These are phyloP conservation scores for Cucumis cinereus DNA, from an alignment of 306 rosid genomes.

Conservation along the genomic window DNA sequence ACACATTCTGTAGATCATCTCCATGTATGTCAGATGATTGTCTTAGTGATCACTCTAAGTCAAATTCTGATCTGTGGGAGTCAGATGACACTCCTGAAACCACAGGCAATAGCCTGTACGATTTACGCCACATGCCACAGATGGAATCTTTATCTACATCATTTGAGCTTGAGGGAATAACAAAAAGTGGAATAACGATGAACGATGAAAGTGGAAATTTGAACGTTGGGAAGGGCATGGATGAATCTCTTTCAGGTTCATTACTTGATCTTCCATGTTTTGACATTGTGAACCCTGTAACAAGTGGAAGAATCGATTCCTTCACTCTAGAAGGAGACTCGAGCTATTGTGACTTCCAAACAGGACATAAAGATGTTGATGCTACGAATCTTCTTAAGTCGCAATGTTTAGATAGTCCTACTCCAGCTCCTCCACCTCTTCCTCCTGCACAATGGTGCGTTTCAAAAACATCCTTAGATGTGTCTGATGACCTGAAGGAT, in stretches of 20 bases:
- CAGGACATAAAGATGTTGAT: slow-evolving; percentile 8
- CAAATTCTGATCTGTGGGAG: slow-evolving; percentile 83
- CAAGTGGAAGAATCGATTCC: slow-evolving; percentile 17
- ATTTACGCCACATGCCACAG: slow-evolving; percentile 38
- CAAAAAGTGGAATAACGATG: slow-evolving; percentile 19
- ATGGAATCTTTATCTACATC: slow-evolving; percentile 30
- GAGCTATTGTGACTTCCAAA: no score
- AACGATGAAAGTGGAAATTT: slow-evolving; percentile 22
- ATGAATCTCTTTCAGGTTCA: slow-evolving; percentile 39
- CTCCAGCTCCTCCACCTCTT: slow-evolving; percentile 55
- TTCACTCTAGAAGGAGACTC: no score
- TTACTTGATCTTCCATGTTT: slow-evolving; percentile 67
- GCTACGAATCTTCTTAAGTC: slow-evolving; percentile 14
- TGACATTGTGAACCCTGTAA: slow-evolving; percentile 38
- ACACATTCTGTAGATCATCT: slow-evolving; percentile 93
- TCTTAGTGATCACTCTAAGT: slow-evolving; percentile 50
- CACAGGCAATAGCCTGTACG: slow-evolving; percentile 31
- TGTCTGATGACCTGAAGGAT: slow-evolving; percentile 27
- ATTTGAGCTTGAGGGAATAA: slow-evolving; percentile 18
- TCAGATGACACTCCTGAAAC: slow-evolving; percentile 48
- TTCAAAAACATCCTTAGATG: slow-evolving; percentile 33
- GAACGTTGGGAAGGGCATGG: slow-evolving; percentile 18
- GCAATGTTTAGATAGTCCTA: slow-evolving; percentile 22
- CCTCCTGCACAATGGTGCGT: slow-evolving; percentile 55
- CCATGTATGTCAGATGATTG: slow-evolving; percentile 61